phyloP scores from a whole-genome alignment of 2,329 filamentous ascomycete species.

The Didymella exigua region DNA sequence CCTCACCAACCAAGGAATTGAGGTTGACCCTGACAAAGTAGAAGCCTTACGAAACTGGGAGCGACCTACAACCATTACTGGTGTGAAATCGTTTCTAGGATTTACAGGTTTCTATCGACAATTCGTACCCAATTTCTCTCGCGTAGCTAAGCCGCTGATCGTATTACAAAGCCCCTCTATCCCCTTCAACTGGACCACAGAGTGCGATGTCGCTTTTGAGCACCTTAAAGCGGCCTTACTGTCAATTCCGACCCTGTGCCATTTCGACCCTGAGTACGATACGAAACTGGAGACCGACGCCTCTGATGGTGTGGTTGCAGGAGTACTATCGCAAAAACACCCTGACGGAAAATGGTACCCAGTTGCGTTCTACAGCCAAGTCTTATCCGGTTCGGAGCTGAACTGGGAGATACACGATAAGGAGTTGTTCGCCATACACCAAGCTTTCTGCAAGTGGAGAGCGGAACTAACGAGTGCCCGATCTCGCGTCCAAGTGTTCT shows the following conservation, averaged over 20 bases:
- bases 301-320: not conserved
- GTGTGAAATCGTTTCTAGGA: not conserved
- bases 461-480: not conserved
- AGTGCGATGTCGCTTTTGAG: too few relatives aligned
- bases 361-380: not conserved
- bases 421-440: not conserved
- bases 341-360: not conserved
- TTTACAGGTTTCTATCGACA: not conserved
- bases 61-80: not conserved
- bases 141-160: not conserved
- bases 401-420: slow-evolving; percentile 7
- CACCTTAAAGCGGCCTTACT: too few relatives aligned
- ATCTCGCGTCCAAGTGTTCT: not conserved
- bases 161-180: not conserved
- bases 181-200: not conserved
- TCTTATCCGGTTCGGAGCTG: not conserved
- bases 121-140: not conserved
- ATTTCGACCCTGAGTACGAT: too few relatives aligned
- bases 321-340: not conserved
- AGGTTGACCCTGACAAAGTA: not conserved
- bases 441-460: not conserved
- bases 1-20: not conserved
- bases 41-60: not conserved
- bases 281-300: too few relatives aligned
- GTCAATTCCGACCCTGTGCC: too few relatives aligned